Evolutionary conservation across 306 rosid species (phyloP).

Genomic region (Cucurbita argyrosperma): DNA sequence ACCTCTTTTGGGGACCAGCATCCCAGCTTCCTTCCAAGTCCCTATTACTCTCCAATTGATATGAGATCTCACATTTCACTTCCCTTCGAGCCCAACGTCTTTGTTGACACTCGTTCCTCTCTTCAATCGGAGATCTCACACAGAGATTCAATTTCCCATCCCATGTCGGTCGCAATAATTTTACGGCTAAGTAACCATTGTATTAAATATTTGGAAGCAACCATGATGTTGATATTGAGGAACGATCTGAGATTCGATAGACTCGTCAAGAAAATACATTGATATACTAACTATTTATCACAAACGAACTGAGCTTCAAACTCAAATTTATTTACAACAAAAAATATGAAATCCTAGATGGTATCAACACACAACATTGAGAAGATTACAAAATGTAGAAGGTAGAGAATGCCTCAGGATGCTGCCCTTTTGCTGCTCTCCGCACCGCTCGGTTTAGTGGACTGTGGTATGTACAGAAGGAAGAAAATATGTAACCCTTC

Average conservation of each 20-base stretch:
- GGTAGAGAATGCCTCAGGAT: not conserved
- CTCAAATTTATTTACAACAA: slow-evolving; percentile 1
- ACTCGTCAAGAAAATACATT: not conserved
- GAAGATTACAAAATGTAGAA: not conserved
- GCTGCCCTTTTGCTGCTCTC: not conserved
- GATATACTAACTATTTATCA: not conserved
- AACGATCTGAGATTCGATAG: not conserved
- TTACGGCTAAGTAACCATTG: not conserved
- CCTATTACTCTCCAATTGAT: too few species aligned
- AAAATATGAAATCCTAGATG: not conserved
- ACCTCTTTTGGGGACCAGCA: too few species aligned
- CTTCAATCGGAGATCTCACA: too few species aligned
- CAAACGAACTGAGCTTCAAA: not conserved
- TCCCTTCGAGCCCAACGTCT: too few species aligned
- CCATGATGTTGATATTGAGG: not conserved
- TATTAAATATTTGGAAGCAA: not conserved
- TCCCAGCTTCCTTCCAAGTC: too few species aligned
- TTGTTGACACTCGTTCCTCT: too few species aligned
- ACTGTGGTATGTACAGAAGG: slow-evolving; percentile 2
- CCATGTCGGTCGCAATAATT: not conserved
- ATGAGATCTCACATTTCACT: too few species aligned
- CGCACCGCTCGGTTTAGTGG: not conserved
- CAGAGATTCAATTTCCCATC: too few species aligned
- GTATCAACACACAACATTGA: not conserved
- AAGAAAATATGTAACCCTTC: slow-evolving; percentile 3